Percentiles rank a stretch among this genome's conserved stretches.
Conservation (phyloP, 2,329 filamentous ascomycete genomes). For the Cordyceps fumosorosea region DNA sequence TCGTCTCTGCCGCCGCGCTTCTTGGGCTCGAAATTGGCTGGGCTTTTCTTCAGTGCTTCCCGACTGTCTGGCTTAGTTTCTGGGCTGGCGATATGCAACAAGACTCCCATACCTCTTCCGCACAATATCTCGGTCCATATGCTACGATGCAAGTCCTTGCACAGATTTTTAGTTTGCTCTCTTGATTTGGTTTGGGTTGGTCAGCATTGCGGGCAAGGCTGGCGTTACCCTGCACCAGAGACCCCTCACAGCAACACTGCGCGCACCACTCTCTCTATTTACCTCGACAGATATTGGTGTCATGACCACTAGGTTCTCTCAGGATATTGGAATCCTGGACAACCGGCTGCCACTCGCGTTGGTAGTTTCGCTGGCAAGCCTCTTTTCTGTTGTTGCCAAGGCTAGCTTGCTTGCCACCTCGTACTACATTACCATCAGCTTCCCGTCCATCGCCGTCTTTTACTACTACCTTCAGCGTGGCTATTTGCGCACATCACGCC, state of each 20-base stretch:
- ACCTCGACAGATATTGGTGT: slow-evolving; percentile 33
- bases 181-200: slow-evolving; percentile 23
- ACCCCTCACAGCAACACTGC: slow-evolving; percentile 20
- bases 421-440: slow-evolving; percentile 31
- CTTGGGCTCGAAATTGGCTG: slow-evolving; percentile 20
- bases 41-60: slow-evolving; percentile 24
- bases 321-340: slow-evolving; percentile 39
- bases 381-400: slow-evolving; percentile 24
- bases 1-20: slow-evolving; percentile 17
- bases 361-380: slow-evolving; percentile 26
- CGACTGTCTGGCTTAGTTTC: slow-evolving; percentile 27
- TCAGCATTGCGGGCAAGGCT: slow-evolving; percentile 22
- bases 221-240: slow-evolving; percentile 21
- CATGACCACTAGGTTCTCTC: slow-evolving; percentile 37
- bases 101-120: background rate
- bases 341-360: slow-evolving; percentile 33
- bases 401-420: slow-evolving; percentile 21
- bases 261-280: slow-evolving; percentile 35
- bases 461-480: slow-evolving; percentile 37
- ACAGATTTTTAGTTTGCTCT: slow-evolving; percentile 19
- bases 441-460: slow-evolving; percentile 34
- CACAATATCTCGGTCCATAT: slow-evolving; percentile 23
- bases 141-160: slow-evolving; percentile 19
- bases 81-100: slow-evolving; percentile 22
- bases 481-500: slow-evolving; percentile 37